phyloP scores from a whole-genome alignment of 768 basidiomycete species.

The Crucibulum laeve region DNA sequence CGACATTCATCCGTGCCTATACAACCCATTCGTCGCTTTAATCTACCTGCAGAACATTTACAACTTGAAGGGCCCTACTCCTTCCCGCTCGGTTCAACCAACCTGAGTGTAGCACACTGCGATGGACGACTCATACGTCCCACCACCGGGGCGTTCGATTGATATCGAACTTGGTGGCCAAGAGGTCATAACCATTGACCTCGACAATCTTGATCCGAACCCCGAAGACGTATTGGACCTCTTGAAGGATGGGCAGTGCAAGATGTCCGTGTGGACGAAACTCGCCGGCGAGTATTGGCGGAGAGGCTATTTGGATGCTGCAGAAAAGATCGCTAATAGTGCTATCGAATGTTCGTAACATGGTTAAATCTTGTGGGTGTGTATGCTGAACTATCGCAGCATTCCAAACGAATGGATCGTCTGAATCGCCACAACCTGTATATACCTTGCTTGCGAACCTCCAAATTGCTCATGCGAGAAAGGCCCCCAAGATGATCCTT shows the following conservation, averaged over 20 bases:
- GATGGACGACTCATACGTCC: conserved; percentile 17
- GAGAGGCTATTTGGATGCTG: conserved; percentile 67
- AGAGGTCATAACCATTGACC: conserved; percentile 87
- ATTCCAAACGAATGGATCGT: conserved; percentile 44
- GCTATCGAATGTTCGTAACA: conserved; percentile 66
- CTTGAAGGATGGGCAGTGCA: conserved; percentile 67
- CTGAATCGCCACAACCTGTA: conserved; percentile 60
- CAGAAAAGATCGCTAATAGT: conserved; percentile 67
- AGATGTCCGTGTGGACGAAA: conserved; percentile 73
- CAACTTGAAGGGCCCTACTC: no score
- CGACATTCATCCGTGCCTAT: no score
- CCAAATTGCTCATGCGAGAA: conserved; percentile 71
- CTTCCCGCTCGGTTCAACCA: not conserved
- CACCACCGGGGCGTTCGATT: conserved; percentile 44
- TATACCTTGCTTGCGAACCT: conserved; percentile 85
- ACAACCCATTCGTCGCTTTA: no score
- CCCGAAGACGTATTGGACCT: conserved; percentile 74
- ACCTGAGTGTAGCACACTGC: no score
- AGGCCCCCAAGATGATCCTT: conserved; percentile 79
- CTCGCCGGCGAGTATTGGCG: conserved; percentile 89
- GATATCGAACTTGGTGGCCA: conserved; percentile 79
- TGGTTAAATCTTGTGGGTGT: conserved; percentile 3
- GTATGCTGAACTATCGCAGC: conserved; percentile 29
- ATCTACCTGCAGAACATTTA: no score
- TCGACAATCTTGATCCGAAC: conserved; percentile 79